Evolutionary conservation across 169 alveolate species (phyloP).

Genomic region (Plasmodium inui): DNA sequence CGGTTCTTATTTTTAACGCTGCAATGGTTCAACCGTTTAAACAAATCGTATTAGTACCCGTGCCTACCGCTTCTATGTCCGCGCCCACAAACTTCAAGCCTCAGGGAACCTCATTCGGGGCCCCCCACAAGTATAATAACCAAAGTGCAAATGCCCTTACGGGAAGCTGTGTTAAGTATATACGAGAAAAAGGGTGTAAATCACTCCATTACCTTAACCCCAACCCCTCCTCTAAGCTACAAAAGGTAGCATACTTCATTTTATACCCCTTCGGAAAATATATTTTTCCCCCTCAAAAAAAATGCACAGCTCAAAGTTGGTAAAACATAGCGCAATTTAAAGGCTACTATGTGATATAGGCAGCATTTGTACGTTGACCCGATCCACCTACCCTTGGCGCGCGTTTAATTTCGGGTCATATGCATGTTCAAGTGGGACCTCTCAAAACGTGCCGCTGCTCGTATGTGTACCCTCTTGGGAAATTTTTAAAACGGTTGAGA

Average conservation of each 20-base stretch:
- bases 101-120: not conserved
- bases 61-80: not conserved
- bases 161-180: not conserved
- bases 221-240: not conserved
- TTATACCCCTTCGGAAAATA: not conserved
- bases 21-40: not conserved
- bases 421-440: not conserved
- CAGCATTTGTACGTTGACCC: not conserved
- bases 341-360: not conserved
- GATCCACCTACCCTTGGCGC: not conserved
- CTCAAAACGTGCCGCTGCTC: not conserved
- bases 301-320: not conserved
- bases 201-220: not conserved
- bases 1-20: not conserved
- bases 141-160: not conserved
- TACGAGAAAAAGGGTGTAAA: not conserved
- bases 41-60: not conserved
- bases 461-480: not conserved
- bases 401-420: not conserved
- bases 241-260: not conserved
- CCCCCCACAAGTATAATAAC: not conserved
- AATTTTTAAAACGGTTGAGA: not conserved
- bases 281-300: not conserved
- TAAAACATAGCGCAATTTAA: not conserved
- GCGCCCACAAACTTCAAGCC: not conserved